Base-by-base conservation (phyloP, 176 grass and related monocot genomes). In the Phoenix roebelenii region DNA sequence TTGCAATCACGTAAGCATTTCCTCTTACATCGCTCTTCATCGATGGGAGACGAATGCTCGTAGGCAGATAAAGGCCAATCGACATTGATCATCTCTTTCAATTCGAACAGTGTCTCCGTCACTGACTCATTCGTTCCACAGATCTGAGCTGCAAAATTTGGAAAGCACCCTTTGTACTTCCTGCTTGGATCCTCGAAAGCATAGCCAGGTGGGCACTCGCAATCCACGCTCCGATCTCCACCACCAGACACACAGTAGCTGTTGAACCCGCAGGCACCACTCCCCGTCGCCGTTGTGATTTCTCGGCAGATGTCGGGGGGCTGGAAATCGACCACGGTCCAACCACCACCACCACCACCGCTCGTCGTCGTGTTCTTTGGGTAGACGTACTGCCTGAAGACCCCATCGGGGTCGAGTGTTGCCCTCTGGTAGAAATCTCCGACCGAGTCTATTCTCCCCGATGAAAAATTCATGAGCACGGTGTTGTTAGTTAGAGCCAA, bases 311-410 rank as follows among this genome's bases (percentile, higher is more conserved):
- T 85, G 23, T 75, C 51, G 19, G 32, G 1, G 1, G 81, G 81
- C 3, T 29, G 1, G 22, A 63, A 35, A 19, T 15, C 52, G 2
- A 81, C 65, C 25, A 54, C 7, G 4, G 39, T 72, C 81, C 85
- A 89, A 50, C 19, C 44, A 17, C 20, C 20, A 0, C 20, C 20
- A 0, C 20, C 20, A 0, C 20, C 20, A 0, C 51, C 57, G 5
- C 7, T 70, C 16, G 3, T 10, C 7, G 24, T 26, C 16, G 3
- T 3, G 16, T 67, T 68, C 49, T 82, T 89, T n/a, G 82, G 86
- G 51, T 79, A 63, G 1, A 70, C 12, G 50, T 89, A 89, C 26
- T 82, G 86, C 53, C 86, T 44, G 57, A 85, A 76, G 2, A 76
- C 74, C 4, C 82, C 86, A 19, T 85, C 86, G 12, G 63, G 54